Evolutionary conservation across 805 yeast genomes (phyloP).

Genomic region (Schwanniomyces occidentalis): DNA sequence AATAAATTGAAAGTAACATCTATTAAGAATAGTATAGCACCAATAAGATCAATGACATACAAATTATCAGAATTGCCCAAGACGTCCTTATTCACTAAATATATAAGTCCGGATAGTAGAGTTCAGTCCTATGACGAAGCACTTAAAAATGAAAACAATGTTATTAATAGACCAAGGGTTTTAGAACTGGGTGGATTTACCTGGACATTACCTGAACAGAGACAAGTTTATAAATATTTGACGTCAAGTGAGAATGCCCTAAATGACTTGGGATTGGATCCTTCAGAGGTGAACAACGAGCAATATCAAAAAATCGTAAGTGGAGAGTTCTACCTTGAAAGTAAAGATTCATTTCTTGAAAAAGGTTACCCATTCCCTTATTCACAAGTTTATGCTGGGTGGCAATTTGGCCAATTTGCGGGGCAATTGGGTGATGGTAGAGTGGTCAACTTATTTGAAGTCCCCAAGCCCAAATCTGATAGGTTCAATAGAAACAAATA

Average conservation of each 20-base stretch:
- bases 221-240: slow-evolving; percentile 54
- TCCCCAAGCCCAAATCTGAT: slow-evolving; percentile 39
- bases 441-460: slow-evolving; percentile 77
- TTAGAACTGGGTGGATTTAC: slow-evolving; percentile 65
- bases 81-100: slow-evolving; percentile 25
- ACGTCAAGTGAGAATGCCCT: slow-evolving; percentile 63
- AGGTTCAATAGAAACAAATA: slow-evolving; percentile 39
- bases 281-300: slow-evolving; percentile 38
- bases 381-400: slow-evolving; percentile 92
- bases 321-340: slow-evolving; percentile 49
- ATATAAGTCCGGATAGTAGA: slow-evolving; percentile 29
- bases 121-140: slow-evolving; percentile 29
- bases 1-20: too few relatives aligned
- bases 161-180: slow-evolving; percentile 38
- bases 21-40: not conserved
- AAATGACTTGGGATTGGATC: slow-evolving; percentile 56
- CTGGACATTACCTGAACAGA: slow-evolving; percentile 65
- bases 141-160: slow-evolving; percentile 24
- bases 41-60: slow-evolving; percentile 3
- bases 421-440: slow-evolving; percentile 98
- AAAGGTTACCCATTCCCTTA: slow-evolving; percentile 62
- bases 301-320: slow-evolving; percentile 55
- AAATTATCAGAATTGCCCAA: slow-evolving; percentile 30
- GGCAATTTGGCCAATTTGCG: slow-evolving; percentile 94
- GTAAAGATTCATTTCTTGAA: slow-evolving; percentile 23